Evolutionary conservation across 2,329 filamentous ascomycete genomes (phyloP), one percentile per base, ranked within the genome.

Genomic region (Colletotrichum australisinense): DNA sequence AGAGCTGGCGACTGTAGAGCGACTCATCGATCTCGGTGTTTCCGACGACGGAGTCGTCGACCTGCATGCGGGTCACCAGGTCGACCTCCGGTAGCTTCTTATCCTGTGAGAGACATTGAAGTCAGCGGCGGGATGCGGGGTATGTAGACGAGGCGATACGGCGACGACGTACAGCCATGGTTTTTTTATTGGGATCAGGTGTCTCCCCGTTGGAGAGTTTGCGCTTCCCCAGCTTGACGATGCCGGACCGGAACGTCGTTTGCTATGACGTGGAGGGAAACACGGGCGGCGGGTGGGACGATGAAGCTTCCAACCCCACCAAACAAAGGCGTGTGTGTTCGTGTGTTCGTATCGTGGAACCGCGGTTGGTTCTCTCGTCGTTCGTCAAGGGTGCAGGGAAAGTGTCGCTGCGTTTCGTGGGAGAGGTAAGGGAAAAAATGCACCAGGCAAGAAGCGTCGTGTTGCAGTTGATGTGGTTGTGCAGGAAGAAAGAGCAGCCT

Each of bases 1-100:
- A 93, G 78, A 93, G 91, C 84, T 93, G 92, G 81, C 92, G 89
- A 81, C 91, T 93, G 86, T 93, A 93, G 78, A 93, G 90, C 69
- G 91, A 92, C 82, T 93, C 92, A 78, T 93, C 92, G 86, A 93
- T 93, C 76, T 92, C 91, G 80, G 81, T 85, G 72, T 83, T 83
- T 76, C 87, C 88, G 52, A 87, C 82, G 68, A 87, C 86, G 46
- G 90, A 88, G 75, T 90, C 87, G 83, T 92, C 91, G 77, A 92
- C 89, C 85, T 92, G 90, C 87, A 92, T 90, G 76, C 88, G 85
- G 78, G 89, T 92, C 78, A 89, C 89, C 76, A 91, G 87, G 80
- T 92, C 89, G 83, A 90, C 86, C 82, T 90, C 87, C 76, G 87
- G 83, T 78, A 89, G 87, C 79, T 87, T 90, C 75, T 84, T 81